These are phyloP conservation scores for Nothophytophthora sp. DNA, from an alignment of 352 stramenopile species.

Conservation along the genomic window DNA sequence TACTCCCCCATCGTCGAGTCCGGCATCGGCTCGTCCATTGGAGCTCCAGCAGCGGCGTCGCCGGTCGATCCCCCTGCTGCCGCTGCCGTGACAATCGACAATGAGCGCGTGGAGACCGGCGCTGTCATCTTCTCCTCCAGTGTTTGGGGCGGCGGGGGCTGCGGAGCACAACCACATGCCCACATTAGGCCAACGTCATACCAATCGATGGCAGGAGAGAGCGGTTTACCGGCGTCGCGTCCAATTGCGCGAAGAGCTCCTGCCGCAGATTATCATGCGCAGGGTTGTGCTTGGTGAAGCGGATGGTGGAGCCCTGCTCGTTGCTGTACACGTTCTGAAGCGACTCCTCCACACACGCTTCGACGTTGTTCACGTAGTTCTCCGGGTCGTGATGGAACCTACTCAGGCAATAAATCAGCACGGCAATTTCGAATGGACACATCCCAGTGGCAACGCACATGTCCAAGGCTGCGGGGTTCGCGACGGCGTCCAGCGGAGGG, in stretches of 20 bases:
- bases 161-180: not conserved
- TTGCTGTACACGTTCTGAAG: slow-evolving; percentile 94
- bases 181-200: too few relatives aligned
- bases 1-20: slow-evolving; percentile 23
- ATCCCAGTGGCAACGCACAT: slow-evolving; percentile 70
- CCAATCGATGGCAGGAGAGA: not conserved
- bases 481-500: slow-evolving; percentile 41
- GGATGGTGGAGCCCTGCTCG: slow-evolving; percentile 88
- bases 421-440: not conserved
- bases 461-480: slow-evolving; percentile 86
- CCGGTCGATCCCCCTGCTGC: slow-evolving; percentile 26
- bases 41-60: slow-evolving; percentile 12
- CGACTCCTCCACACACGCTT: slow-evolving; percentile 92
- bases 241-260: slow-evolving; percentile 80
- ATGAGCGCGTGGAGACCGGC: slow-evolving; percentile 26
- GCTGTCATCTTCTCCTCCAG: slow-evolving; percentile 40
- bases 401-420: not conserved
- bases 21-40: slow-evolving; percentile 39
- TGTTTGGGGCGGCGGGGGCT: slow-evolving; percentile 26
- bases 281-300: slow-evolving; percentile 83
- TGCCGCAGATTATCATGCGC: slow-evolving; percentile 78
- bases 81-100: slow-evolving; percentile 43
- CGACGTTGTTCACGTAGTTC: slow-evolving; percentile 90
- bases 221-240: slow-evolving; percentile 23
- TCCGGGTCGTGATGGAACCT: slow-evolving; percentile 85